These are phyloP conservation scores for Dissophora globulifera DNA, from an alignment of 192 early-diverging fungal species.

Conservation along the genomic window DNA sequence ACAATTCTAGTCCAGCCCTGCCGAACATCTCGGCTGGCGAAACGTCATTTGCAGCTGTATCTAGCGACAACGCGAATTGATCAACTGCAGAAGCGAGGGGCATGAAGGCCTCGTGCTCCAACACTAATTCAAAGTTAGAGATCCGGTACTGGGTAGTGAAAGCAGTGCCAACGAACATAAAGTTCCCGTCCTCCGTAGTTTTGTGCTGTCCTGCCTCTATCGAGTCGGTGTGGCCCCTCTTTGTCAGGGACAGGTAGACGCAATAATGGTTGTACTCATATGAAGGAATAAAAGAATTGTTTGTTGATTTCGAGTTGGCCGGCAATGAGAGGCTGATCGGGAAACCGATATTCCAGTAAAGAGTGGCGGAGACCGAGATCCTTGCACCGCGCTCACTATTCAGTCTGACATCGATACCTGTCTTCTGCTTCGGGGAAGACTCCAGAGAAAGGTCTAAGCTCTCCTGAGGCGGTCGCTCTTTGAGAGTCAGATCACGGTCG, in stretches of 20 bases:
- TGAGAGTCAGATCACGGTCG: background rate
- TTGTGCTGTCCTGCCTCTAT: background rate
- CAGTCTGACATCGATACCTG: background rate
- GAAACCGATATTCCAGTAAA: slow-evolving; percentile 30
- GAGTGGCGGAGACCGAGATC: slow-evolving; percentile 9
- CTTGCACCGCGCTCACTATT: background rate
- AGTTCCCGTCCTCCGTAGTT: background rate
- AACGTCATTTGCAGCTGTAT: no score
- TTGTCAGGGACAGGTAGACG: slow-evolving; percentile 19
- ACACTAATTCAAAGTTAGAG: slow-evolving; percentile 7
- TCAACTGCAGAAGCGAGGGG: no score
- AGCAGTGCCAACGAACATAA: slow-evolving; percentile 31
- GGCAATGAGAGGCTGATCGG: background rate
- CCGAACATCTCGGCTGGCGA: background rate
- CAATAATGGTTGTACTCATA: slow-evolving; percentile 36
- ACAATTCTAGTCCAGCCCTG: background rate
- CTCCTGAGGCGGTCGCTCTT: background rate
- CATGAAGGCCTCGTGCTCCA: background rate
- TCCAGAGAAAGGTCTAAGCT: no score
- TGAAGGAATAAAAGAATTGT: slow-evolving; percentile 3
- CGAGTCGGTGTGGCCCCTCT: background rate
- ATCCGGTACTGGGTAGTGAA: slow-evolving; percentile 33
- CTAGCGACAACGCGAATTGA: no score
- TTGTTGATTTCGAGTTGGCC: no score
- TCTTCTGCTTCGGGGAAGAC: background rate